These are phyloP conservation scores for Cryptococcus neoformans DNA, from an alignment of 1,284 basidiomycete genomes.

Conservation along the genomic window DNA sequence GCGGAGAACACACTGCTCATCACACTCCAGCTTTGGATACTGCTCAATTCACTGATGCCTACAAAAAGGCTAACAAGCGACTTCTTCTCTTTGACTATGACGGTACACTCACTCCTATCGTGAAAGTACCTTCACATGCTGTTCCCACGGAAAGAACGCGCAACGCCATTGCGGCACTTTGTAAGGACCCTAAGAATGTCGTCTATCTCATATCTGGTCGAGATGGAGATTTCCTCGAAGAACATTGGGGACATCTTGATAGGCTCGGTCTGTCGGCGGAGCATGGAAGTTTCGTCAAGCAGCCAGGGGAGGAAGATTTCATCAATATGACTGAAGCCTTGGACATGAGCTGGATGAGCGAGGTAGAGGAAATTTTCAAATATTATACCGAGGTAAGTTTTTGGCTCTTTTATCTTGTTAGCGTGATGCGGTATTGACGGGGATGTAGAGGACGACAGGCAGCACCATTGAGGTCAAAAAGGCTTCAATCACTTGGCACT, in stretches of 20 bases:
- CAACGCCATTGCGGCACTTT: conserved; percentile 67
- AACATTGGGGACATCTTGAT: conserved; percentile 82
- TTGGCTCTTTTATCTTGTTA: background rate
- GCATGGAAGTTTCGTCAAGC: conserved; percentile 80
- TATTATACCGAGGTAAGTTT: conserved; percentile 82
- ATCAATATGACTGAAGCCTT: conserved; percentile 82
- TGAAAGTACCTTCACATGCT: conserved; percentile 88
- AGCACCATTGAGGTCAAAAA: conserved; percentile 92
- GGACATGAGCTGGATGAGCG: conserved; percentile 98
- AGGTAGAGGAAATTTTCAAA: conserved; percentile 91
- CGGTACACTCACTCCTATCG: conserved; percentile 94
- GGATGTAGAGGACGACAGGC: conserved; percentile 73
- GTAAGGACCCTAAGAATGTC: conserved; percentile 77
- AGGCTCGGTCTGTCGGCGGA: conserved; percentile 91
- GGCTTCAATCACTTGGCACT: conserved; percentile 97
- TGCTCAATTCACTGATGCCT: conserved; percentile 61
- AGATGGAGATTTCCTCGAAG: conserved; percentile 87
- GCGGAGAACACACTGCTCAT: conserved; percentile 75
- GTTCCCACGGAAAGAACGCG: conserved; percentile 75
- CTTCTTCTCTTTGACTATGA: conserved; percentile 97
- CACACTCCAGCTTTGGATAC: conserved; percentile 81
- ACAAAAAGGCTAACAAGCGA: conserved; percentile 71
- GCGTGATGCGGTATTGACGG: background rate
- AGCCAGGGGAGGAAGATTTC: conserved; percentile 70
- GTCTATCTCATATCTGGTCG: conserved; percentile 98